Conservation (phyloP, 2,329 filamentous ascomycete genomes). For the Fusarium sp. region DNA sequence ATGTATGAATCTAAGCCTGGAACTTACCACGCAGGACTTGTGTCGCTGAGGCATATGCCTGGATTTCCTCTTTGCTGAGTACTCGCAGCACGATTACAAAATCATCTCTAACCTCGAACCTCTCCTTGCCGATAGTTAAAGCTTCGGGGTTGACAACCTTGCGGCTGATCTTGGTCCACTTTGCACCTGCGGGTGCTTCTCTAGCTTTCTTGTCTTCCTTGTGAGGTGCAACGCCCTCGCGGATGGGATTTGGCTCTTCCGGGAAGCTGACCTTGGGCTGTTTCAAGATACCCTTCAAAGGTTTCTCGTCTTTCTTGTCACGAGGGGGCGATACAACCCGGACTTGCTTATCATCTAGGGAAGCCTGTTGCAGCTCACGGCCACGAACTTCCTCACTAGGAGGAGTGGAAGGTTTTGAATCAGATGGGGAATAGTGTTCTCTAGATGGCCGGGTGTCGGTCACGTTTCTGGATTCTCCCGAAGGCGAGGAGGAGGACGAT, state of each 20-base stretch:
- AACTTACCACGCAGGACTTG: conserved; percentile 80
- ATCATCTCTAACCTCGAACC: conserved; percentile 91
- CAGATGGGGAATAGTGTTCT: conserved; percentile 22
- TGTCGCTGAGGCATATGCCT: conserved; percentile 84
- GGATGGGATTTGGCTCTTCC: conserved; percentile 82
- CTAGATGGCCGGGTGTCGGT: conserved; percentile 29
- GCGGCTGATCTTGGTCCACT: conserved; percentile 94
- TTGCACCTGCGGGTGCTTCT: conserved; percentile 80
- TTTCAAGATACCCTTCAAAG: conserved; percentile 87
- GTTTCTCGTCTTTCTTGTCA: conserved; percentile 71
- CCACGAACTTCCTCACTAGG: conserved; percentile 53
- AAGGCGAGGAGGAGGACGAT: conserved; percentile 40
- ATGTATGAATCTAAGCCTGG: neutral
- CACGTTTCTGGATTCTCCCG: conserved; percentile 19
- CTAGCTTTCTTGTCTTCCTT: conserved; percentile 81
- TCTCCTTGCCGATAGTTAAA: conserved; percentile 84
- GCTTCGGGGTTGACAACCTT: conserved; percentile 91
- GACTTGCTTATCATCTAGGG: conserved; percentile 60
- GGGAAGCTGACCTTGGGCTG: conserved; percentile 85
- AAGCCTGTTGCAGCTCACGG: conserved; percentile 53
- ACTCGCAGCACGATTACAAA: conserved; percentile 94
- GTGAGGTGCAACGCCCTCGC: conserved; percentile 92
- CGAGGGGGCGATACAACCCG: conserved; percentile 79
- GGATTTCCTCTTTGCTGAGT: conserved; percentile 87
- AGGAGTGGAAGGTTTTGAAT: conserved; percentile 31